Evolutionary conservation across 2,329 filamentous ascomycete genomes (phyloP), one percentile per base, ranked within the genome.

Genomic region (Graphiopsis chlorocephala): DNA sequence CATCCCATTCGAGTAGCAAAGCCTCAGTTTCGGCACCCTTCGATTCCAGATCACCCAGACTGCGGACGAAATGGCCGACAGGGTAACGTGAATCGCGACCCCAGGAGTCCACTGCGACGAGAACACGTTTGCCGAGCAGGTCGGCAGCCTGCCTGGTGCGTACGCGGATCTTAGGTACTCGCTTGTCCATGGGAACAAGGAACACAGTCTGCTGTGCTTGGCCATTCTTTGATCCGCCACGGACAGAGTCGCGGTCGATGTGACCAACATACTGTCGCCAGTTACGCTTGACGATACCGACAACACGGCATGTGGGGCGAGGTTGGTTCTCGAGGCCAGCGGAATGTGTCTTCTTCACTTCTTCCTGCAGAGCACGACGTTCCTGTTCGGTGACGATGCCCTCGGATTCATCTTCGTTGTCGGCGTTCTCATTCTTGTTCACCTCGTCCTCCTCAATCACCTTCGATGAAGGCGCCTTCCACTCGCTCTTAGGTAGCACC

Each of bases 11-110:
- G 29, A 99, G 84, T 12, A 99, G 82, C 52, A 99, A 81, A 23
- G 95, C 95, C 77, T 99, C 95, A 0, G 95, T 99, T 80, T 98
- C 95, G 8, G 95, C 95, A n/a, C 91, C 92, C 78, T 99, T 98
- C 6, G 91, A 96, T 78, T 99, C 95, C 55, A 99, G 81, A 76
- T 97, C 93, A 69, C 95, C 95, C 10, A 99, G 81, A 26, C 93
- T 95, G 66, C 95, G 90, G 57, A 99, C 90, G 72, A 98, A 96
- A 76, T 99, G 95, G 12, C 95, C 95, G 20, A 92, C 86, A 1
- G 95, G 95, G 74, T 98, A 95, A 65, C 95, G 86, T 4, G 93
- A 96, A 75, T 97, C 93, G 67, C 93, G 86, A 66, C 97, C 92
- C 95, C 95, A 99, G 1, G 91, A 88, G 78, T 99, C 95, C 69